Evolutionary conservation across 495 filamentous ascomycete genomes (phyloP), one percentile per base, ranked within the genome.

Genomic region (Cercophora samala): DNA sequence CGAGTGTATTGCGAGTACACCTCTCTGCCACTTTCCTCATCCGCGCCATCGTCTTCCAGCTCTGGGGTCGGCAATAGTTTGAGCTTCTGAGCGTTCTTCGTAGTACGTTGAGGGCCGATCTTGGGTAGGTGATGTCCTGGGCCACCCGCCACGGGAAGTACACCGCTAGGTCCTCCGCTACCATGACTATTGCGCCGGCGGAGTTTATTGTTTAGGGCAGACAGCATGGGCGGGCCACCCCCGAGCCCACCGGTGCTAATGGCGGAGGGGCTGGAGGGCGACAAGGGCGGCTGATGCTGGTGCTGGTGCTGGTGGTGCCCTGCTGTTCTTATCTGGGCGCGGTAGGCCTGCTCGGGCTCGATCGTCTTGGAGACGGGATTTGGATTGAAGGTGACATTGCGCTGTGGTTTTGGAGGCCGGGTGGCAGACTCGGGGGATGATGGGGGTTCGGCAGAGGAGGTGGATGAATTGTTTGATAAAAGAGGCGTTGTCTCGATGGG

Each of bases 31-130:
- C 91, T 91, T 74, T 99, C 95, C 71, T 95, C 93, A 66, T 96
- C 93, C 3, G 81, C 79, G 1, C 79, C 85, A 56, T 91, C 91
- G 26, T 92, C 91, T 3, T 88, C 89, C 11, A 91, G 85, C 54
- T 94, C 91, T 1, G 96, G 93, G 72, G 94, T 92, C 4, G 95
- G 95, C 11, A 99, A 80, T 18, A 98, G 84, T 78, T 99, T 99
- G 62, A 99, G 84, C 78, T 99, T 99, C 81, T 98, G 92, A 1
- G 92, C 91, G 64, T 90, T 97, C 76, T 96, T 95, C 29, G 93
- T 96, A 55, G 93, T 98, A 75, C 95, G 81, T 71, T 98, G 95
- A 8, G 96, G 93, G 4, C 95, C 95, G 63, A 97, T 93, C 80
- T 99, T 99, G 11, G 89, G 80, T 6, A 84, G 79, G 3, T 65